Conservation (phyloP, 2,329 filamentous ascomycete genomes). For the Aureobasidium pullulans region DNA sequence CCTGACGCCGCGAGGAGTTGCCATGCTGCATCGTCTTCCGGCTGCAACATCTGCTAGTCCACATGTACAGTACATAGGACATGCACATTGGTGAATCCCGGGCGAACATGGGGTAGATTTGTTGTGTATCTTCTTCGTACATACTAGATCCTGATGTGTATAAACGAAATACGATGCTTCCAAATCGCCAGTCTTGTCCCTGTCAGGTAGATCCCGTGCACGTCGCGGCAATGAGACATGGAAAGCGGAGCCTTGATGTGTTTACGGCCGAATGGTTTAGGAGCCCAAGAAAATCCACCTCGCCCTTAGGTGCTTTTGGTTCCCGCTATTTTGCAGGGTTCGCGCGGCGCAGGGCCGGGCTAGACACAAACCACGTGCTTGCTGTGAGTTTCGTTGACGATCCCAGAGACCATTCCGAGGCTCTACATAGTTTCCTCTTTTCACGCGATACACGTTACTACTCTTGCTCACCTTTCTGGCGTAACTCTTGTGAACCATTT, state of each 20-base stretch:
- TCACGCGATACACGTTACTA: slow-evolving; percentile 9
- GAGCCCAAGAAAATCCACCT: slow-evolving; percentile 4
- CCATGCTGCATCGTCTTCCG: neutral
- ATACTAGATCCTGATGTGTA: neutral
- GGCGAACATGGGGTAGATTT: neutral
- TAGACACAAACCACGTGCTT: slow-evolving; percentile 10
- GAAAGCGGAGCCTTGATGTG: slow-evolving; percentile 3
- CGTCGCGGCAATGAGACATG: slow-evolving; percentile 1
- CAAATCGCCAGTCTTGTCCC: slow-evolving; percentile 2
- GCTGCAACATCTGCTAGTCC: neutral
- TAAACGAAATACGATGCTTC: neutral
- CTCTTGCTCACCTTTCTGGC: slow-evolving; percentile 4
- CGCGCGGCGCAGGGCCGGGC: slow-evolving; percentile 12
- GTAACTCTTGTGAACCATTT: slow-evolving; percentile 10
- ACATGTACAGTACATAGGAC: neutral
- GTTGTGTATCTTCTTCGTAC: neutral
- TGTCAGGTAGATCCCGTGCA: slow-evolving; percentile 8
- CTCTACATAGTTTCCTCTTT: slow-evolving; percentile 13
- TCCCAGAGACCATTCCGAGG: slow-evolving; percentile 13
- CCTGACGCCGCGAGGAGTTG: neutral
- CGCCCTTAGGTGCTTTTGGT: neutral
- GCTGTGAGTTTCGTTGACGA: slow-evolving; percentile 10
- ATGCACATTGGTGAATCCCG: neutral
- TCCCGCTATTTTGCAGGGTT: slow-evolving; percentile 12
- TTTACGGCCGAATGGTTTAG: slow-evolving; percentile 11